A percentile compares a stretch with the other conserved stretches of the same genome.
phyloP scores from a whole-genome alignment of 139 green algal genomes.

The Chlorella sp. region DNA sequence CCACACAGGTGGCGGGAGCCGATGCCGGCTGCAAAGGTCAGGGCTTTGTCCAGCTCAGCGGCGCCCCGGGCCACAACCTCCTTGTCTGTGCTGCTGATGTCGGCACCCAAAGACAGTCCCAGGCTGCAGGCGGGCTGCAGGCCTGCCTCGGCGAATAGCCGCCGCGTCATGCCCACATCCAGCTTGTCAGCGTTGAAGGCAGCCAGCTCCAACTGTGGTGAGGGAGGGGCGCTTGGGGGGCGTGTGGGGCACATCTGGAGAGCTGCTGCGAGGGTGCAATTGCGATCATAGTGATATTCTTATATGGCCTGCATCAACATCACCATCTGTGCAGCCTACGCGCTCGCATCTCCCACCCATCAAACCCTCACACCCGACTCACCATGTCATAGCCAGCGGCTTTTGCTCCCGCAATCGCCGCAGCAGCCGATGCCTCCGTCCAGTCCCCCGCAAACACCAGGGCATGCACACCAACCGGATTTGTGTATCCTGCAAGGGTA shows the following conservation, averaged over 20 bases:
- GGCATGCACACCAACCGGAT: constrained; percentile 19
- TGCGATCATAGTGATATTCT: background rate
- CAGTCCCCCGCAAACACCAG: constrained; percentile 24
- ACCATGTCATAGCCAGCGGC: constrained; percentile 1
- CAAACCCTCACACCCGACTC: too few relatives aligned
- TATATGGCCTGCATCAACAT: too few relatives aligned
- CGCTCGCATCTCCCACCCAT: too few relatives aligned
- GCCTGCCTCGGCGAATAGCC: background rate
- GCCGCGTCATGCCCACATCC: background rate
- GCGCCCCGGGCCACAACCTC: constrained; percentile 26
- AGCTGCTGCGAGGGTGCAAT: too few relatives aligned
- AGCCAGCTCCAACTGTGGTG: constrained; percentile 3
- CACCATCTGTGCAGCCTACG: too few relatives aligned
- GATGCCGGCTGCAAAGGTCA: constrained; percentile 29
- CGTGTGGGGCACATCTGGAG: too few relatives aligned
- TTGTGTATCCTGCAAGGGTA: background rate
- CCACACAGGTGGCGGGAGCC: constrained; percentile 40
- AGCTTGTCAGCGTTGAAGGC: background rate
- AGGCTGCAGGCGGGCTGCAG: background rate
- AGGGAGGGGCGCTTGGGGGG: background rate
- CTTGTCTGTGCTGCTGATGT: constrained; percentile 18
- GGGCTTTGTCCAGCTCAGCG: constrained; percentile 71
- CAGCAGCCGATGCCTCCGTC: background rate
- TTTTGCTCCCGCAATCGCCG: background rate
- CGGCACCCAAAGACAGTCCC: constrained; percentile 3